Evolutionary conservation across 768 basidiomycete genomes (phyloP).

Genomic region (Boletus insuetus): DNA sequence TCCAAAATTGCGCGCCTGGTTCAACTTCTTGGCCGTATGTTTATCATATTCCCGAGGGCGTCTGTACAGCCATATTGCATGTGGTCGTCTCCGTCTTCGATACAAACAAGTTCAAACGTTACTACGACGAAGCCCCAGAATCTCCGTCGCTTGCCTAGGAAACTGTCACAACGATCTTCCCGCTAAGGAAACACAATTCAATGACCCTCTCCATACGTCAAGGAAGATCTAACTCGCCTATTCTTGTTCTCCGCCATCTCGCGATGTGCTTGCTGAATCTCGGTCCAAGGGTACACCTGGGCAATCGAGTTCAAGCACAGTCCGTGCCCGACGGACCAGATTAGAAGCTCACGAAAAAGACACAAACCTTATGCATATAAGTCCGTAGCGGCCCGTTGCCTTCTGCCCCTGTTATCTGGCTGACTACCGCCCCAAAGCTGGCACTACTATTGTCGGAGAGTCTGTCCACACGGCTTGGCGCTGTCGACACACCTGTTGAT

Average conservation of each 20-base stretch:
- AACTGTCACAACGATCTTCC: constrained; percentile 33
- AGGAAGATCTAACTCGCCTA: constrained; percentile 29
- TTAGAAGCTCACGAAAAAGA: too few species aligned
- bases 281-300: constrained; percentile 77
- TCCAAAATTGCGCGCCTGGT: too few species aligned
- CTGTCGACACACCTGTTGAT: constrained; percentile 46
- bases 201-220: not conserved
- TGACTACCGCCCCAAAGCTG: constrained; percentile 58
- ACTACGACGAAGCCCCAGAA: constrained; percentile 4
- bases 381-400: constrained; percentile 63
- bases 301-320: not conserved
- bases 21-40: too few species aligned
- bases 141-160: constrained; percentile 16
- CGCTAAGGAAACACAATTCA: constrained; percentile 17
- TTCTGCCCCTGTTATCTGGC: constrained; percentile 53
- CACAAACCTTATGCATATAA: constrained; percentile 72
- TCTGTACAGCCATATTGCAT: not conserved
- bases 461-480: not conserved
- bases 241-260: constrained; percentile 82
- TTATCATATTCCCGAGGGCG: not conserved
- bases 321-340: constrained; percentile 14
- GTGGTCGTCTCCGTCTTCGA: not conserved
- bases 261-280: constrained; percentile 75
- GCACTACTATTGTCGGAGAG: constrained; percentile 5
- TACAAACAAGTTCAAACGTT: not conserved